phyloP scores from a whole-genome alignment of 306 rosid genomes.

The Pueraria montana region DNA sequence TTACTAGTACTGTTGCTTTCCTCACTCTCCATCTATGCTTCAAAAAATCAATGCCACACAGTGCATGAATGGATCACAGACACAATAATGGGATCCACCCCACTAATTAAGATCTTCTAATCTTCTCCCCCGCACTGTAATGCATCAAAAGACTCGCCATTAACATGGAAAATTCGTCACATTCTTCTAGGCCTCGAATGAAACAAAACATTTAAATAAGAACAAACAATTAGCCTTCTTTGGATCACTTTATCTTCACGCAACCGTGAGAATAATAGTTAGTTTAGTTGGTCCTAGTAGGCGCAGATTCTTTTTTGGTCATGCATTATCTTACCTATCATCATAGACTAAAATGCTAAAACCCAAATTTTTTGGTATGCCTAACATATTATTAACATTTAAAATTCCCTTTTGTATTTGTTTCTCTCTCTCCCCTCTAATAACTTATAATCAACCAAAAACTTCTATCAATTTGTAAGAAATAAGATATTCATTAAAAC shows the following conservation, averaged over 20 bases:
- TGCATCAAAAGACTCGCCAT: constrained; percentile 43
- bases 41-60: constrained; percentile 33
- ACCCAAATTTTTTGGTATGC: constrained; percentile 33
- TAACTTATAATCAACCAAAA: not conserved
- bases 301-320: not conserved
- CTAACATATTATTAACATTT: constrained; percentile 23
- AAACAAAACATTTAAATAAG: constrained; percentile 17
- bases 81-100: constrained; percentile 8
- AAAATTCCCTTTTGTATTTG: constrained; percentile 23
- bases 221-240: constrained; percentile 3
- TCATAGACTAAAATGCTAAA: constrained; percentile 40
- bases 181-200: constrained; percentile 23
- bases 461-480: constrained; percentile 5
- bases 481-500: constrained; percentile 15
- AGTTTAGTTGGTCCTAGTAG: constrained; percentile 29
- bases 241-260: constrained; percentile 29
- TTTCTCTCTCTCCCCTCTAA: too few relatives aligned
- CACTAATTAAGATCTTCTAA: constrained; percentile 14
- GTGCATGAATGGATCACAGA: constrained; percentile 34
- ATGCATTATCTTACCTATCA: constrained; percentile 23
- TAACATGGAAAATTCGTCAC: constrained; percentile 9
- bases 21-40: constrained; percentile 61
- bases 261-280: constrained; percentile 16
- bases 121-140: constrained; percentile 35
- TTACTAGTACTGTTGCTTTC: constrained; percentile 37